Evolutionary conservation across 2,329 filamentous ascomycete species (phyloP), one percentile per base, ranked within the genome.

Genomic region (Ceratocystis cubensis): DNA sequence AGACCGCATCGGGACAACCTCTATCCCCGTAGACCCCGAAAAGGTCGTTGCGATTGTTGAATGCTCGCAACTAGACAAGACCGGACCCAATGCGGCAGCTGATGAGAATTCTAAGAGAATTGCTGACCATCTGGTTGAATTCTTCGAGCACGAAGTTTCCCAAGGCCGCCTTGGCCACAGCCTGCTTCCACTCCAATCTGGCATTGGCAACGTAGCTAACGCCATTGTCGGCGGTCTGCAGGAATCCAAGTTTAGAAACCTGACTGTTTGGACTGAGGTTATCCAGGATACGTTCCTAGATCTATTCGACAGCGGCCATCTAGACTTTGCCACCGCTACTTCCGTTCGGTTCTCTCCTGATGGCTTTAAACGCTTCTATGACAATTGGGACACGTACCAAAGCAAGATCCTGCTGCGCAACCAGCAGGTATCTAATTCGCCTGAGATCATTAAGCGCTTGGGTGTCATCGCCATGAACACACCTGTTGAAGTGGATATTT

Each of bases 381-480:
- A 88, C 71, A 85, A 86, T 78, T 95, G 88, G 87, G 88, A 93
- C 71, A 74, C 78, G 46, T 96, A 96, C 76, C 80, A 88, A 63
- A 82, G 87, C 74, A 93, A 92, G 79, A 84, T 95, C 2, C 87
- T 96, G 66, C 85, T 96, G 61, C 88, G 91, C 69, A 87, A 87
- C n/a, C 91, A 96, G 78, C 84, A 89, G 74, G 88, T 96, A 8
- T 92, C 88, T 73, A 96, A 96, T 81, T 88, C 86, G 2, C 91
- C 91, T 68, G 91, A 96, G 77, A 91, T 96, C 77, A 96, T 96
- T 78, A 85, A 89, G 66, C 84, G 91, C 30, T 80, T 96, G 1
- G 91, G 91, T 69, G 86, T 91, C 70, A 96, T 96, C 71, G 91
- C 89, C 75, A 96, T 96, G 91, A 96, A 96, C 82, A 96, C 91